These are phyloP conservation scores for Ehretia macrophylla DNA, from an alignment of 257 asterid species.

Conservation along the genomic window DNA sequence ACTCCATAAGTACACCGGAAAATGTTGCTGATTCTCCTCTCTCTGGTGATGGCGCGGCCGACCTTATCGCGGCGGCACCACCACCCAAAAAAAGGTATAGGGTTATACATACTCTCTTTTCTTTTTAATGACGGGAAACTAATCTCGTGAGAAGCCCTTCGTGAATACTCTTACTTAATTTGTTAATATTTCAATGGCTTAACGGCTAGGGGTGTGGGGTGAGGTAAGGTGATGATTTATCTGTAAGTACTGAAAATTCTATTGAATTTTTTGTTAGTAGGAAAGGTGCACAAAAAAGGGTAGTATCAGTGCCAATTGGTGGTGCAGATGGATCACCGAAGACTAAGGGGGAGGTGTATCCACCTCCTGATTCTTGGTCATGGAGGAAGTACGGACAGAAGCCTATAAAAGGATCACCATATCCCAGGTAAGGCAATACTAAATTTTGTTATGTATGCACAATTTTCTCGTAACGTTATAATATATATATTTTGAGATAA, in stretches of 20 bases:
- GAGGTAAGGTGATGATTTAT: background rate
- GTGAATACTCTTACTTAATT: too few relatives aligned
- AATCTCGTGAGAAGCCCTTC: too few relatives aligned
- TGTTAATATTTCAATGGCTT: too few relatives aligned
- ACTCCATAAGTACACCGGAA: slow-evolving; percentile 35
- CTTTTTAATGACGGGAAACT: too few relatives aligned
- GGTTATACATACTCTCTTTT: background rate
- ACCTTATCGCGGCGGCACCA: slow-evolving; percentile 30
- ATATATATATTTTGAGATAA: too few relatives aligned
- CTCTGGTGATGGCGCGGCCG: slow-evolving; percentile 53
- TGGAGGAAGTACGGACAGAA: slow-evolving; percentile 92
- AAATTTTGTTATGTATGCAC: background rate
- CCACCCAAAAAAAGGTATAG: slow-evolving; percentile 66
- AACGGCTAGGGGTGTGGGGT: background rate
- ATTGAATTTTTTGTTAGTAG: slow-evolving; percentile 14
- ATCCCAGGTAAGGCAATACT: slow-evolving; percentile 47
- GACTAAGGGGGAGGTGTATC: slow-evolving; percentile 64
- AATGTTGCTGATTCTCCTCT: slow-evolving; percentile 42
- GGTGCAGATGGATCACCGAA: slow-evolving; percentile 48
- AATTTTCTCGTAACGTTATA: too few relatives aligned
- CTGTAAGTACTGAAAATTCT: background rate
- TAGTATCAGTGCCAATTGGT: slow-evolving; percentile 48
- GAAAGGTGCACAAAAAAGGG: slow-evolving; percentile 54
- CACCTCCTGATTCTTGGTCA: slow-evolving; percentile 92
- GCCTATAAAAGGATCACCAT: slow-evolving; percentile 88